Base-by-base conservation (phyloP, 306 rosid genomes). In the Gastrolobium villosum region DNA sequence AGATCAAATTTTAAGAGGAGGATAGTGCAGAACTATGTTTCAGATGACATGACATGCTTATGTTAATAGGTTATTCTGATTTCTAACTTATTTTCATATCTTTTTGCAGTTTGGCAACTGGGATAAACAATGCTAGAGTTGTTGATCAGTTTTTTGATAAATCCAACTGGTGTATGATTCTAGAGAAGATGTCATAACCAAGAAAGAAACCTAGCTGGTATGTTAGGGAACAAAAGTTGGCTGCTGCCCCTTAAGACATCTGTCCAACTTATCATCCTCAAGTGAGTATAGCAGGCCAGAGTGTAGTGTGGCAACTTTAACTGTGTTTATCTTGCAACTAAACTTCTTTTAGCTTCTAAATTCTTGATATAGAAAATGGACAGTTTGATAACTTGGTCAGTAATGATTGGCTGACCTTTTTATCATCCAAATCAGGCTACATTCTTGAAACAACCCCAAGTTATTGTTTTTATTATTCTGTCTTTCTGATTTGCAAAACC, bases 151-250 rank as follows among this genome's bases (percentile, higher is more conserved):
- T 95, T 91, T 93, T 78, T 54, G 96, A 95, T 87, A 95, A 95
- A 84, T 91, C 98, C 61, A 95, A 95, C 85, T 95, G 96, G 99
- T 91, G 98, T 49, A 82, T 93, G 79, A 82, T 90, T 87, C 97
- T 95, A 14, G 90, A 95, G 90, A 95, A 84, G 84, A 86, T 78
- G 6, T 44, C 39, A 36, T 96, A 88, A 88, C 59, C 26, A 54
- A 72, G 55, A 49, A 69, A 74, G 62, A 41, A 77, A 61, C 40
- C 44, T 70, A 7, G 40, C 30, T 84, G 82, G 49, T 43, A 28
- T 43, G 43, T 31, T 44, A 10, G 7, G 55, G 70, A 48, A 32
- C 50, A 59, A 48, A 66, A 14, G 26, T 75, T 46, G 31, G 55
- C 39, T 48, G 68, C 56, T 46, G 2, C 52, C 45, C 4, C 6